These are phyloP conservation scores for Hypocrella siamensis DNA, from an alignment of 2,329 filamentous ascomycete genomes.

Conservation along the genomic window DNA sequence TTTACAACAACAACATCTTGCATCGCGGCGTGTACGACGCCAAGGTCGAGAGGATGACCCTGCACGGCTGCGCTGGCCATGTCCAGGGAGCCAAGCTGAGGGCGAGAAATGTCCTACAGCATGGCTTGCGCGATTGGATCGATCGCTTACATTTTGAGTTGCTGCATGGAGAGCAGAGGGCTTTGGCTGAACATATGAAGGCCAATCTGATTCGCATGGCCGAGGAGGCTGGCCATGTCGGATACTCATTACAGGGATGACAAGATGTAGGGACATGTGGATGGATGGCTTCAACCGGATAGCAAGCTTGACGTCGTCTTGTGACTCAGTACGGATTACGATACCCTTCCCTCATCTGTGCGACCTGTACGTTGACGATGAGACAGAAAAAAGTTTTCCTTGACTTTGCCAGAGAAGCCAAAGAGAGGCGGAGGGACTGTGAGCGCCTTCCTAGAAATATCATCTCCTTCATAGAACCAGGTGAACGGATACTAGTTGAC, in stretches of 20 bases:
- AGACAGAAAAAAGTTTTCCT: too few relatives aligned
- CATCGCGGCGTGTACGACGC: conserved; percentile 53
- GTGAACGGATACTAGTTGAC: too few relatives aligned
- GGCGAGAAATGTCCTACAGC: conserved; percentile 60
- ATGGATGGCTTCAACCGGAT: too few relatives aligned
- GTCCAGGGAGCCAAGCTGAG: conserved; percentile 35
- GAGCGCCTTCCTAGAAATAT: too few relatives aligned
- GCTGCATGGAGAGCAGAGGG: conserved; percentile 25
- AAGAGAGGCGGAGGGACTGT: too few relatives aligned
- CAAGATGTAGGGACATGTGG: not conserved
- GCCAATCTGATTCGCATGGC: conserved; percentile 46
- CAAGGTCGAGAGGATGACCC: conserved; percentile 46
- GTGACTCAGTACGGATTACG: too few relatives aligned
- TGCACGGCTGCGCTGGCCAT: conserved; percentile 59
- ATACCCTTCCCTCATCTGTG: too few relatives aligned
- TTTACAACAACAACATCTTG: conserved; percentile 84
- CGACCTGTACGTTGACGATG: too few relatives aligned
- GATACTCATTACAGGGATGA: conserved; percentile 44
- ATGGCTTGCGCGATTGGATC: conserved; percentile 55
- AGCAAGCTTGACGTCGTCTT: too few relatives aligned
- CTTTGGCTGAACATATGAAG: conserved; percentile 48
- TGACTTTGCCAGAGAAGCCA: too few relatives aligned
- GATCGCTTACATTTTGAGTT: conserved; percentile 37
- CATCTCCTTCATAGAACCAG: too few relatives aligned
- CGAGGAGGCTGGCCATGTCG: conserved; percentile 41